Evolutionary conservation across 1,139 yeast genomes (phyloP).

Genomic region (Yamadazyma spencermartinsiae): DNA sequence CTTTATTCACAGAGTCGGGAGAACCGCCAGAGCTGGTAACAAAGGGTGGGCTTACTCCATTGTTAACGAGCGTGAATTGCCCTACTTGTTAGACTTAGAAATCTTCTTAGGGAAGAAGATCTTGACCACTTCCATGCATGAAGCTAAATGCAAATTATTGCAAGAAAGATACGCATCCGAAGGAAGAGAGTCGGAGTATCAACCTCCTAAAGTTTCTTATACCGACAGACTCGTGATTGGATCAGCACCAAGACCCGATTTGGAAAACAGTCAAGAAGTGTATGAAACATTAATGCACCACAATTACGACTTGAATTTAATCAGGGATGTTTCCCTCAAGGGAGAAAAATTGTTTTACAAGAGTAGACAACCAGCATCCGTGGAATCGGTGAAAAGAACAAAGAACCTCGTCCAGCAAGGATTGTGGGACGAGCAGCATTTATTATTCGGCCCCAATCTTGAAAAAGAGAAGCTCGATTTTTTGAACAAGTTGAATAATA

Average conservation of each 20-base stretch:
- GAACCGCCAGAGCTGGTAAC: conserved; percentile 99
- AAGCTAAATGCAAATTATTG: conserved; percentile 55
- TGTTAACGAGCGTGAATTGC: conserved; percentile 80
- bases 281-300: conserved; percentile 60
- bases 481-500: conserved; percentile 66
- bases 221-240: conserved; percentile 83
- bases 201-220: conserved; percentile 62
- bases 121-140: conserved; percentile 67
- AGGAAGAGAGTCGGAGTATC: conserved; percentile 27
- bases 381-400: conserved; percentile 79
- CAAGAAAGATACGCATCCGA: conserved; percentile 38
- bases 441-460: conserved; percentile 68
- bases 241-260: conserved; percentile 66
- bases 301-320: conserved; percentile 67
- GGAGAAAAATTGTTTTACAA: conserved; percentile 88
- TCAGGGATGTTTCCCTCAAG: conserved; percentile 72
- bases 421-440: conserved; percentile 84
- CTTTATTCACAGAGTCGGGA: conserved; percentile 95
- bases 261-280: conserved; percentile 76
- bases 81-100: conserved; percentile 88
- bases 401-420: conserved; percentile 76
- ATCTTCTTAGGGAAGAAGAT: conserved; percentile 85
- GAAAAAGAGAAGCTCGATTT: conserved; percentile 77
- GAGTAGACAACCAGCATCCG: conserved; percentile 84
- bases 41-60: conserved; percentile 97